Percentiles rank a stretch among this genome's conserved stretches.
These are phyloP conservation scores for Amphirosellinia nigrospora DNA, from an alignment of 495 filamentous ascomycete genomes.

Conservation along the genomic window DNA sequence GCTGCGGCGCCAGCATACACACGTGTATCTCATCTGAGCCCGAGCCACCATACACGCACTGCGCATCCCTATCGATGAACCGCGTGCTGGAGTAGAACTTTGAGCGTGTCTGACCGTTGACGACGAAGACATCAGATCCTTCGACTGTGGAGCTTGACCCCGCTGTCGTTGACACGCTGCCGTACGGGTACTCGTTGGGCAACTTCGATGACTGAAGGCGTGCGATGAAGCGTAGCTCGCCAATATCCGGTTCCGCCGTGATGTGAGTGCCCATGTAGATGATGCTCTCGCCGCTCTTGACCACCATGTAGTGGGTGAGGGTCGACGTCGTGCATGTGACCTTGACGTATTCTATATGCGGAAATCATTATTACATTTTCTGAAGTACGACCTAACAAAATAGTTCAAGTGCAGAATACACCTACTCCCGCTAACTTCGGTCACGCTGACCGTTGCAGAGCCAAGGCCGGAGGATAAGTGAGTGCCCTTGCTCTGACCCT, in stretches of 20 bases:
- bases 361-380: slow-evolving; percentile 16
- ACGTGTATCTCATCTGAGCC: slow-evolving; percentile 51
- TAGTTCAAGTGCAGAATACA: background rate
- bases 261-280: slow-evolving; percentile 71
- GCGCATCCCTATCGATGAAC: slow-evolving; percentile 70
- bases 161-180: slow-evolving; percentile 56
- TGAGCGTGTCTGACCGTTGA: slow-evolving; percentile 65
- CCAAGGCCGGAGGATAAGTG: slow-evolving; percentile 69
- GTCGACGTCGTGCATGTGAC: slow-evolving; percentile 65
- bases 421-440: slow-evolving; percentile 42
- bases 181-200: slow-evolving; percentile 61
- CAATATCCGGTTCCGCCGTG: slow-evolving; percentile 62
- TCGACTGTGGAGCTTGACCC: slow-evolving; percentile 59
- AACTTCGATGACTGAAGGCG: slow-evolving; percentile 62
- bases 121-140: slow-evolving; percentile 67
- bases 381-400: background rate
- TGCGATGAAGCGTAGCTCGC: slow-evolving; percentile 70
- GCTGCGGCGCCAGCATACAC: slow-evolving; percentile 60
- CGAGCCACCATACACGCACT: slow-evolving; percentile 59
- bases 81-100: slow-evolving; percentile 73
- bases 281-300: slow-evolving; percentile 62
- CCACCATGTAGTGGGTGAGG: slow-evolving; percentile 68
- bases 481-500: slow-evolving; percentile 57
- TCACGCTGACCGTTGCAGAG: slow-evolving; percentile 61
- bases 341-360: slow-evolving; percentile 59